Evolutionary conservation across 108 stramenopile species (phyloP).

Genomic region (Poteriospumella lacustris): DNA sequence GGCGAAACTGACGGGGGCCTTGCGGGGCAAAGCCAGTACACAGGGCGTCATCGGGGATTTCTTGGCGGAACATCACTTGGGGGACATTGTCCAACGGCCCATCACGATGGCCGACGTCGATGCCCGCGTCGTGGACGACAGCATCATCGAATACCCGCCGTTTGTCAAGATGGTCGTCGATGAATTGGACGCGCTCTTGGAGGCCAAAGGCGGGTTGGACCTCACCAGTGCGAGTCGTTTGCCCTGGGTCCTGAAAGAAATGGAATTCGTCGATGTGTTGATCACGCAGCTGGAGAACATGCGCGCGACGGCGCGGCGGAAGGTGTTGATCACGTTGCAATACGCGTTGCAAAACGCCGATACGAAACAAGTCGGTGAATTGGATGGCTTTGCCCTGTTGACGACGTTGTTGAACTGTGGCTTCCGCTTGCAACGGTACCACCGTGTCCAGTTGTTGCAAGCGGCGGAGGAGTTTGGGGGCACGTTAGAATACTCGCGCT

Average conservation of each 20-base stretch:
- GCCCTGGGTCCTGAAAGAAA: conserved; percentile 21
- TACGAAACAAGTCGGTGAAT: background rate
- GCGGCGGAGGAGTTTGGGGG: conserved; percentile 4
- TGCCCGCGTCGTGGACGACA: background rate
- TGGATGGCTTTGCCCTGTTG: conserved; percentile 23
- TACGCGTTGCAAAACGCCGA: conserved; percentile 5
- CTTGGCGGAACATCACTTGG: background rate
- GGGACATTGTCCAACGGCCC: background rate
- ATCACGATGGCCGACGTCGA: too few species aligned
- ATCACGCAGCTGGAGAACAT: conserved; percentile 10
- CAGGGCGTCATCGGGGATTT: background rate
- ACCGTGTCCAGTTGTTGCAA: conserved; percentile 25
- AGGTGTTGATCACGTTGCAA: background rate
- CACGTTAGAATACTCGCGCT: background rate
- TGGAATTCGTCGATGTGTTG: conserved; percentile 15
- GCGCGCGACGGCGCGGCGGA: background rate
- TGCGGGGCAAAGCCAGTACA: background rate
- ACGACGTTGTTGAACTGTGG: conserved; percentile 2
- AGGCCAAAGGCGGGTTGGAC: background rate
- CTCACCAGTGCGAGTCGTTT: background rate
- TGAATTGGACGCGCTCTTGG: background rate
- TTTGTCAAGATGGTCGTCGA: background rate
- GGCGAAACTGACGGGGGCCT: background rate
- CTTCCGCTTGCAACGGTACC: background rate
- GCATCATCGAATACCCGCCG: background rate